phyloP scores from a whole-genome alignment of 208 protist genomes.

The Wallacemonas sp. region DNA sequence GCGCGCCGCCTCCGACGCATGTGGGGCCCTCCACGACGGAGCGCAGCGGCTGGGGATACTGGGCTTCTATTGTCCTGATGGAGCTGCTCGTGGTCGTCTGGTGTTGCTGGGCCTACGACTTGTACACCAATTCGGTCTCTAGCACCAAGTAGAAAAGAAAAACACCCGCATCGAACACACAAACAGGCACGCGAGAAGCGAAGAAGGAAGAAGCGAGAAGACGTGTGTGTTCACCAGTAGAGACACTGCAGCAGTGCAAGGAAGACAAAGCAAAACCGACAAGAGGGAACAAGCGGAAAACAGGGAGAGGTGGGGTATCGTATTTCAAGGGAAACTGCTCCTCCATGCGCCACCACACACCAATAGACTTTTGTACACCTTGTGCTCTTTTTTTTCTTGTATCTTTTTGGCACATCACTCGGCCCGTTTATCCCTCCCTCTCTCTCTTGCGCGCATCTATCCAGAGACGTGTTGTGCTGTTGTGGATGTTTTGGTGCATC shows the following conservation, averaged over 20 bases:
- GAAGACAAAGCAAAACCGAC: no score
- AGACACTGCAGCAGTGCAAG: not conserved
- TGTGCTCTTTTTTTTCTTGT: slow-evolving; percentile 18
- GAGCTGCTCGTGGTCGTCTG: slow-evolving; percentile 67
- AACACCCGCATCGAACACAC: no score
- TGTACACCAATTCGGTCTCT: slow-evolving; percentile 34
- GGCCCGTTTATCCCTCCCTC: slow-evolving; percentile 11
- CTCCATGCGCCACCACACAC: slow-evolving; percentile 6
- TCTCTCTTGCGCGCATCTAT: slow-evolving; percentile 12
- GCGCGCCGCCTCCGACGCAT: slow-evolving; percentile 2
- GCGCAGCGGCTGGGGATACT: slow-evolving; percentile 39
- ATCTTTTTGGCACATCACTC: not conserved
- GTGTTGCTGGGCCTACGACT: slow-evolving; percentile 56
- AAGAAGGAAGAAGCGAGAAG: not conserved
- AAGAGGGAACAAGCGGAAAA: no score
- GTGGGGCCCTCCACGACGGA: slow-evolving; percentile 11
- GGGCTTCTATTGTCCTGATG: slow-evolving; percentile 51
- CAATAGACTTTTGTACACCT: slow-evolving; percentile 13
- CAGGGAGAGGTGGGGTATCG: no score
- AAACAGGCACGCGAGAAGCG: not conserved
- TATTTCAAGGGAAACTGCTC: no score
- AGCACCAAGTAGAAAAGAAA: not conserved
- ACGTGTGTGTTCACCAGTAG: no score
- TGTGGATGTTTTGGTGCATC: no score
- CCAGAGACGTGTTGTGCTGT: no score